Evolutionary conservation across 2,329 filamentous ascomycete genomes (phyloP), one percentile per base, ranked within the genome.

Genomic region (Didymella keratinophila): DNA sequence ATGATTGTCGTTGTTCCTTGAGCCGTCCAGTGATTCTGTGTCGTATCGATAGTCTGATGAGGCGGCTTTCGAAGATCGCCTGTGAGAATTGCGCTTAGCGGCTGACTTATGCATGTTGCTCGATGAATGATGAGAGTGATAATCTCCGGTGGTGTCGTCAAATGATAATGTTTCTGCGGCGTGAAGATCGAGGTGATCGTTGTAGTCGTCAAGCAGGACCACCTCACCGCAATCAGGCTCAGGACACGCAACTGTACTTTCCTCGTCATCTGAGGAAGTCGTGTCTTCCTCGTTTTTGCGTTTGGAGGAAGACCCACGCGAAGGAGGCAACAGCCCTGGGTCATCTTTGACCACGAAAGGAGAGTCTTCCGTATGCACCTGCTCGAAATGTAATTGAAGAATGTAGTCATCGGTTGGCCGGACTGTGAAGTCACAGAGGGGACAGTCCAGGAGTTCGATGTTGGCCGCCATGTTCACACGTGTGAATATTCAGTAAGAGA

Each of bases 151-250:
- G 58, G 64, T 66, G 55, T 74, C 69, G 71, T 75, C 71, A 59
- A 69, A 72, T 60, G 73, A 76, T 73, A 77, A 71, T 65, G 75
- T 70, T 55, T 78, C 75, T 62, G 76, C 70, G 55, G 70, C 65
- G 71, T 82, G 80, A 32, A 80, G 72, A 53, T 80, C 75, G 51
- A 82, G 71, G 69, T 82, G 81, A 47, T 82, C 78, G 65, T 81
- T 78, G 53, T 79, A 74, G 47, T 80, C 79, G 21, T 64, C 61
- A 23, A 80, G 62, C 52, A 73, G 69, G 52, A 82, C 65, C 49
- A 76, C 62, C 61, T 82, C 79, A 54, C 76, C 76, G 69, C 80
- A 82, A 44, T 78, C 74, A 23, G 70, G 62, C 47, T 78, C 73
- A 9, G 79, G 78, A 65, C 81, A 82, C 57, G 71, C 71, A 30